Conservation (phyloP, 1,139 yeast genomes). For the Suhomyces wounanorum region DNA sequence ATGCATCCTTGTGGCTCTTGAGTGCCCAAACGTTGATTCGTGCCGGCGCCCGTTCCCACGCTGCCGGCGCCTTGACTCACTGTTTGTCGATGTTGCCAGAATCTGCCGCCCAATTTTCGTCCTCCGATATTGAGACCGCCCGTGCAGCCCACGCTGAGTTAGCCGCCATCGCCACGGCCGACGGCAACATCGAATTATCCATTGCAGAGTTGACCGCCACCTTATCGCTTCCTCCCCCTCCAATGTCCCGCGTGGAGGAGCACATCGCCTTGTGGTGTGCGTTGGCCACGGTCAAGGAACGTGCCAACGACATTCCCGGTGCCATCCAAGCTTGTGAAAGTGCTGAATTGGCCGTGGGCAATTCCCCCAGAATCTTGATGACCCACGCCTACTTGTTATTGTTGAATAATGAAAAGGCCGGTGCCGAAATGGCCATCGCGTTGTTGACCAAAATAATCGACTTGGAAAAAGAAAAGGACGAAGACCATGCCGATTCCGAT, state of each 20-base stretch:
- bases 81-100: constrained; percentile 44
- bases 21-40: constrained; percentile 50
- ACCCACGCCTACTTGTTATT: constrained; percentile 51
- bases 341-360: constrained; percentile 47
- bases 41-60: constrained; percentile 45
- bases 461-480: constrained; percentile 25
- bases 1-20: constrained; percentile 48
- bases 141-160: constrained; percentile 55
- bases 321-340: constrained; percentile 52
- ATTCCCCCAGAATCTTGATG: constrained; percentile 45
- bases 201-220: constrained; percentile 52
- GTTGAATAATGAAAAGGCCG: constrained; percentile 26
- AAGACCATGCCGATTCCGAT: constrained; percentile 23
- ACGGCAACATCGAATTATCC: constrained; percentile 49
- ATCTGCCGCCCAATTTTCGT: constrained; percentile 25
- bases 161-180: constrained; percentile 55
- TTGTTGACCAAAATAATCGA: constrained; percentile 39
- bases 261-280: constrained; percentile 56
- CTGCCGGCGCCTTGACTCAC: constrained; percentile 48
- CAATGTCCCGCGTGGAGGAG: constrained; percentile 45
- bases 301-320: constrained; percentile 49
- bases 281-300: constrained; percentile 50
- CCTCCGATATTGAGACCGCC: constrained; percentile 45
- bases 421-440: constrained; percentile 37
- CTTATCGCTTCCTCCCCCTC: constrained; percentile 51